Base-by-base conservation (phyloP, 176 grass and related monocot genomes). In the Bromus sterilis region DNA sequence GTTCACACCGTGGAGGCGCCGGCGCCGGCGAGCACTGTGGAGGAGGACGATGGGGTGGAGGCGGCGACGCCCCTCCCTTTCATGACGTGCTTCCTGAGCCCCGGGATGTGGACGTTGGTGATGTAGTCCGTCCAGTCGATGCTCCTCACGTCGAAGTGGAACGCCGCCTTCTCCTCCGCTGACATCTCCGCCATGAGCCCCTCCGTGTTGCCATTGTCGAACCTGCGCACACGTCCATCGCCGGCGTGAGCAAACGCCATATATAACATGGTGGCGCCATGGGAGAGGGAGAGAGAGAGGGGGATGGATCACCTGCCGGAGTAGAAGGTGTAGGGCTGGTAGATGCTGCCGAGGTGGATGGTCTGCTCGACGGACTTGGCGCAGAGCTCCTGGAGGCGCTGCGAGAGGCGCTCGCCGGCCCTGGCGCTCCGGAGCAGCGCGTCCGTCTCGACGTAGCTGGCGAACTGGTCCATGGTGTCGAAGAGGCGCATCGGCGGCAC, bases 271-370 rank as follows among this genome's bases (percentile, higher is more conserved):
- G 16, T 13, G 4, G 36, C 11, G 46, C 48, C 48, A 21, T 51
- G 48, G 6, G 48, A 5, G 48, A 16, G 43, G 6, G 15, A 51
- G 48, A 51, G 46, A 43, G 37, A 36, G 35, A 36, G 36, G 9
- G 4, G 2, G 48, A 51, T 1, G 7, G 16, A 21, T 13, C 30
- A 93, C 91, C 91, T 94, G 84, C 95, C 95, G 78, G 79, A 13
- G 73, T 98, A 94, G 88, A 98, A 98, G 60, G 95, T 93, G 66
- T 98, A 98, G 9, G 92, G 95, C 88, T 93, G 78, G 81, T 94
- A 98, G 53, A 98, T 93, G 79, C 69, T 93, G 43, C 92, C 92
- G 51, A 98, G 80, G 74, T 98, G 72, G 66, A 91, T 86, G 49
- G 88, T 79, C 91, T 91, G 95, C 84, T 98, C 90, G 13, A 94